Conservation (phyloP, 257 asterid species). For the Cinchona pubescens region DNA sequence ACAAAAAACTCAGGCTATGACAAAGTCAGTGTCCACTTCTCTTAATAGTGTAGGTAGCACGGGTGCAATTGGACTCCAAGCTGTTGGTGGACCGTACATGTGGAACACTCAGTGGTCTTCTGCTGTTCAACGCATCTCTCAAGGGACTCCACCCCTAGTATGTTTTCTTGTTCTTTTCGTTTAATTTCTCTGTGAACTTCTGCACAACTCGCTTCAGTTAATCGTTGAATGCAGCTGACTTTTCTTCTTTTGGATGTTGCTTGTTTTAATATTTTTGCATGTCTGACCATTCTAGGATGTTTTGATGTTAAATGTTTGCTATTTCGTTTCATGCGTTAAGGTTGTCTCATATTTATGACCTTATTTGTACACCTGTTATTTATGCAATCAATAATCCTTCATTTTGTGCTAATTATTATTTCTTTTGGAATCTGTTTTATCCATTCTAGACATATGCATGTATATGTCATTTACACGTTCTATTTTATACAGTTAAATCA, state of each 20-base stretch:
- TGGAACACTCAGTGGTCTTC: conserved; percentile 83
- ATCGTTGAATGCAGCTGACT: not conserved
- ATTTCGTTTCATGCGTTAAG: not conserved
- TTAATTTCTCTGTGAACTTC: not conserved
- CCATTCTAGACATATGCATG: too few relatives aligned
- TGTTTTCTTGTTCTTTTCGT: conserved; percentile 32
- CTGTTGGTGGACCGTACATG: conserved; percentile 95
- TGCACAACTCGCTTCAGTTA: not conserved
- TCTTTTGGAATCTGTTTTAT: too few relatives aligned
- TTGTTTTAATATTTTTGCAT: not conserved
- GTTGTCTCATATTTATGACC: not conserved
- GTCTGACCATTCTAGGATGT: not conserved
- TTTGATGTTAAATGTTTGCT: not conserved
- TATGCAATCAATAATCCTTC: too few relatives aligned
- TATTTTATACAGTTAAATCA: too few relatives aligned
- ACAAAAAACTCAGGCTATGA: conserved; percentile 48
- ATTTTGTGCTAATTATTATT: too few relatives aligned
- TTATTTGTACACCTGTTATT: too few relatives aligned
- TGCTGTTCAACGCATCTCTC: conserved; percentile 94
- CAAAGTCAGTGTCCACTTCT: conserved; percentile 72
- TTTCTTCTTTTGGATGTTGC: not conserved
- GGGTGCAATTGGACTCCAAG: conserved; percentile 79
- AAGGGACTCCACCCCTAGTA: conserved; percentile 99
- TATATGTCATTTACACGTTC: too few relatives aligned
- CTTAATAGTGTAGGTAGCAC: conserved; percentile 72